Evolutionary conservation across 352 stramenopile species (phyloP), one percentile per base, ranked within the genome.

Genomic region (Phytophthora niederhauseri): DNA sequence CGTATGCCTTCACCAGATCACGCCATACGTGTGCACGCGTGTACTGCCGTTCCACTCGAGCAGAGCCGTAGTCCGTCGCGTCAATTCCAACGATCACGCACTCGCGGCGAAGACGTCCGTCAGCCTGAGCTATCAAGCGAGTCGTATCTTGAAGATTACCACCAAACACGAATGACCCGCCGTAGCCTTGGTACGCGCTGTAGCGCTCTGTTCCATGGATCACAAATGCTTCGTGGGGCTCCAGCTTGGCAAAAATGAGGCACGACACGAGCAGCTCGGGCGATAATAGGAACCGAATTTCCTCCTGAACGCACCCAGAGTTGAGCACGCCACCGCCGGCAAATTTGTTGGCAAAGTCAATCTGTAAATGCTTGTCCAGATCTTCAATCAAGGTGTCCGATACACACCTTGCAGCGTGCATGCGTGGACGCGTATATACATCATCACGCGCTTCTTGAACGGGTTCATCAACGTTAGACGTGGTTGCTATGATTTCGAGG

Each of bases 331-430:
- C 87, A 24, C 87, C 87, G 19, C 87, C 87, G 2, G 86, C 78
- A 55, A 82, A 95, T 50, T 89, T 89, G 73, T 95, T 95, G 9
- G 87, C 87, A 64, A 95, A 95, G 64, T 94, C 84, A 43, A 94
- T 83, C 59, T 95, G 87, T 24, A 95, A 54, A 65, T 92, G 84
- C 3, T 67, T 49, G 19, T 80, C 59, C 22, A 90, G 34, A 28
- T 89, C 81, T 77, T 95, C 87, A 36, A 95, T 95, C 30, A 85
- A 64, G 1, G 61, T 72, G 17, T 77, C 61, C 4, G 73, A 81
- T 30, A 87, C 72, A 34, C 82, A 80, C 8, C 58, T 59, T 4
- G 55, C 58, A 15, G 15, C 54, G 51, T 68, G 80, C 46, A 57
- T 43, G 24, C 26, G 65, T 50, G 54, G 55, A 3, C 52, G 49